Base-by-base conservation (phyloP, 768 basidiomycete species). In the Mycena leptocephala region DNA sequence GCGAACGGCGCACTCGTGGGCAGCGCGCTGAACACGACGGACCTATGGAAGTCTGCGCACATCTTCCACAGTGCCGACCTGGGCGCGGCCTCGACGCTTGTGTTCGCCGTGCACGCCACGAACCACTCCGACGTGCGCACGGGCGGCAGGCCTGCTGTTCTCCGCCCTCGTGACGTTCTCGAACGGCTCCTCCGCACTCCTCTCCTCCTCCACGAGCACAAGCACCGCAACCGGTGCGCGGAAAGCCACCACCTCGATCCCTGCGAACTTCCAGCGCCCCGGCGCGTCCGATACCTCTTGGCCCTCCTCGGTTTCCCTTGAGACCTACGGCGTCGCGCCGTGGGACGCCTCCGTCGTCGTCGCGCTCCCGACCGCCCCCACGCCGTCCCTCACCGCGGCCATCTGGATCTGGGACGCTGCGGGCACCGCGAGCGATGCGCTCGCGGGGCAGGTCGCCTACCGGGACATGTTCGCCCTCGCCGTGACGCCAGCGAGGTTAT, bases 41-140 rank as follows among this genome's bases (percentile, higher is more conserved):
- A 82, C 53, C 79, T 79, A 13, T 83, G 81, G 81, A 81, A 79
- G 64, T 68, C 66, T 8, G 80, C 81, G 7, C 79, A 82, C 32
- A 75, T 76, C n/a, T 82, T 78, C 61, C 35, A 76, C 82, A 14
- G 61, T 77, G 0, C 74, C 78, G 20, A 72, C 73, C 13, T 61
- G 75, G n/a, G 46, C 72, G 2, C 65, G 68, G 7, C 46, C 78
- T 39, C 24, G 32, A 65, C 39, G 35, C 30, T 70, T 7, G n/a
- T 83, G n/a, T 78, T 83, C 56, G 80, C 82, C 7, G 79, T 83
- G 3, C 55, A 26, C 24, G 81, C 73, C 20, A 76, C 39, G 46
- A 82, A 83, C 51, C 24, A 11, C 61, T 22, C 48, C n/a, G 48
- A 22, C 22, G 48, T 43, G 43, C 9, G 3, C n/a, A 6, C 48